Percentiles rank a stretch among this genome's conserved stretches.
Evolutionary conservation across 2,329 filamentous ascomycete genomes (phyloP).

Genomic region (Hymenoscyphus scutula): DNA sequence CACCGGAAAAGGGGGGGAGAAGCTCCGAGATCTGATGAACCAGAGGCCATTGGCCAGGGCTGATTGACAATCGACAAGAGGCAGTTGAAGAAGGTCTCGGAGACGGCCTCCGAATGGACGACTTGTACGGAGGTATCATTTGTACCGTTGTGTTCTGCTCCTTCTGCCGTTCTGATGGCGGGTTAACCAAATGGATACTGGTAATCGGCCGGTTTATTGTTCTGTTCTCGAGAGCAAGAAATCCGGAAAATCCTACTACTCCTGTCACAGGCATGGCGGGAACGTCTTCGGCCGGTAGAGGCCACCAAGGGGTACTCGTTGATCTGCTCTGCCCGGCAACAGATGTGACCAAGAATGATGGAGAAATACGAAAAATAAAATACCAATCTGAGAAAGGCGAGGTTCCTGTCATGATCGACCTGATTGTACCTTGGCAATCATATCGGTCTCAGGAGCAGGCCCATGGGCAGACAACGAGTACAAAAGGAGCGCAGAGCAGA

Average conservation of each 20-base stretch:
- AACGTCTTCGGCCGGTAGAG: background rate
- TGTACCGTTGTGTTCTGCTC: no score
- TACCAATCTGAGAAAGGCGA: background rate
- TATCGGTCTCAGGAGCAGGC: background rate
- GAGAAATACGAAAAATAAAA: no score
- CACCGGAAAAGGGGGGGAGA: background rate
- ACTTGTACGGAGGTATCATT: no score
- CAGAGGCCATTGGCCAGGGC: background rate
- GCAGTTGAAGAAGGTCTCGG: background rate
- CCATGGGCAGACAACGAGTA: background rate
- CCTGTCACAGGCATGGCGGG: background rate
- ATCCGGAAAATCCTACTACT: background rate
- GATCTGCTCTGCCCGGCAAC: background rate
- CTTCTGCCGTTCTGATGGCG: background rate
- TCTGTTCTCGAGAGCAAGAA: background rate
- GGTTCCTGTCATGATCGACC: background rate
- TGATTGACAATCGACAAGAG: background rate
- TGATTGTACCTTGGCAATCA: background rate
- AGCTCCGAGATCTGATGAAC: no score
- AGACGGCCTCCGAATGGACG: no score
- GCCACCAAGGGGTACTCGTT: background rate
- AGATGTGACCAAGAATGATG: background rate
- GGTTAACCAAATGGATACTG: background rate
- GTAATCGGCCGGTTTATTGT: background rate
- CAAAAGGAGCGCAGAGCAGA: background rate